Base-by-base conservation (phyloP, 1,284 basidiomycete species). In the Ceratobasidium sp. region DNA sequence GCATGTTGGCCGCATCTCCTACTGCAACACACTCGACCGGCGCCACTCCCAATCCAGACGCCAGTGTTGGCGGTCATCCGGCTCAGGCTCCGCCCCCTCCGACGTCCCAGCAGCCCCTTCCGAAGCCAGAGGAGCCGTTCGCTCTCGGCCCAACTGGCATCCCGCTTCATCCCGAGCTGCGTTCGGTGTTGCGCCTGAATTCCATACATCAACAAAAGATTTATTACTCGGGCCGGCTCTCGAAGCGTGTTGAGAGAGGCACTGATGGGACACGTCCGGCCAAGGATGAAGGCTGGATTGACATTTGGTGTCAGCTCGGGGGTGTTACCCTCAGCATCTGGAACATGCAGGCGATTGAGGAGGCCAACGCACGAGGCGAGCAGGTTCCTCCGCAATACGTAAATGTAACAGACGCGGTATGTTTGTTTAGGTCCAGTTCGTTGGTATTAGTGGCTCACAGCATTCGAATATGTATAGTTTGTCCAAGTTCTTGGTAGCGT, bases 271-370 rank as follows among this genome's bases (percentile, higher is more conserved):
- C 88, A 71, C 84, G 84, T 75, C 83, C 91, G 54, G 74, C 82
- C 73, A 87, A 88, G 77, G 86, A 94, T 74, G 89, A 93, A 32
- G 90, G 91, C n/a, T 96, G 94, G 93, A 83, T 85, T 7, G 86
- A 93, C n/a, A 89, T 96, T 8, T 96, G 94, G 94, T 91, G 92
- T 1, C 95, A 98, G 80, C 83, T 98, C 31, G 91, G 92, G 49
- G 95, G 95, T 4, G 97, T 94, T 7, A 95, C 93, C 7, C 84
- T 98, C 68, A 96, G 93, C 74, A 83, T 93, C 47, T 95, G 93
- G 93, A 91, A 92, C 77, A 94, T 94, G 87, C 85, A 85, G 74
- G 85, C 89, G 73, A 88, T 95, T 69, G 86, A 92, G 72, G 87
- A 90, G 77, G 93, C 93, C 3, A 93, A 87, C 73, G 86, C 85